Percentiles rank a stretch among this genome's conserved stretches.
These are phyloP conservation scores for Geoglossum cookeanum DNA, from an alignment of 2,329 filamentous ascomycete genomes.

Conservation along the genomic window DNA sequence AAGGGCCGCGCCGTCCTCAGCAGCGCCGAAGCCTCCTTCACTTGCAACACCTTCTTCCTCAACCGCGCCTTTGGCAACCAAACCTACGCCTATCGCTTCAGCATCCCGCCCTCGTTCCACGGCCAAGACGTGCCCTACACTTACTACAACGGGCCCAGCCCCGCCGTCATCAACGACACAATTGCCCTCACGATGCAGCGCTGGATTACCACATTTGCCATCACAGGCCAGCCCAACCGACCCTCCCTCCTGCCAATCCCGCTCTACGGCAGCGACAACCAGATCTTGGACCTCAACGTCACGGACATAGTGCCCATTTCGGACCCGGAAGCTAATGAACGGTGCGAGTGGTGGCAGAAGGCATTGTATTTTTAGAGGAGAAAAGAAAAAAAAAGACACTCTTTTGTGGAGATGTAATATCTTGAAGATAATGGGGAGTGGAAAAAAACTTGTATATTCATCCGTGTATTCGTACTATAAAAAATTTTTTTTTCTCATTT, in stretches of 20 bases:
- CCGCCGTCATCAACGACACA: conserved; percentile 14
- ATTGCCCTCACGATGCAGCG: conserved; percentile 19
- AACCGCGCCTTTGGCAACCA: conserved; percentile 26
- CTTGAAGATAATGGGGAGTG: no score
- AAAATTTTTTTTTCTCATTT: no score
- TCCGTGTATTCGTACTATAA: no score
- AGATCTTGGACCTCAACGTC: conserved; percentile 25
- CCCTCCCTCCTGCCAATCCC: conserved; percentile 23
- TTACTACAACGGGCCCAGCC: conserved; percentile 26
- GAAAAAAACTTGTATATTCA: no score
- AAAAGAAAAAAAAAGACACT: background rate
- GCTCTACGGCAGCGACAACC: conserved; percentile 26
- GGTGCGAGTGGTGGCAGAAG: conserved; percentile 36
- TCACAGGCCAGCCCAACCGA: conserved; percentile 18
- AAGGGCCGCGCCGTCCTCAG: conserved; percentile 24
- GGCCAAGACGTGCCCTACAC: conserved; percentile 32
- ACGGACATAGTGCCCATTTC: conserved; percentile 21
- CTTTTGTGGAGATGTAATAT: no score
- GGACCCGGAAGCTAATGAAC: conserved; percentile 27
- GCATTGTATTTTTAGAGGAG: conserved; percentile 19
- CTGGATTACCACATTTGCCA: conserved; percentile 20
- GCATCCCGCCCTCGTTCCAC: conserved; percentile 33
- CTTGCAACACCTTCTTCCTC: conserved; percentile 34
- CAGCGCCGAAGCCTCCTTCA: conserved; percentile 26
- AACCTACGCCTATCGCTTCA: conserved; percentile 33